Base-by-base conservation (phyloP, 1,284 basidiomycete species). In the Pholiota adiposa region DNA sequence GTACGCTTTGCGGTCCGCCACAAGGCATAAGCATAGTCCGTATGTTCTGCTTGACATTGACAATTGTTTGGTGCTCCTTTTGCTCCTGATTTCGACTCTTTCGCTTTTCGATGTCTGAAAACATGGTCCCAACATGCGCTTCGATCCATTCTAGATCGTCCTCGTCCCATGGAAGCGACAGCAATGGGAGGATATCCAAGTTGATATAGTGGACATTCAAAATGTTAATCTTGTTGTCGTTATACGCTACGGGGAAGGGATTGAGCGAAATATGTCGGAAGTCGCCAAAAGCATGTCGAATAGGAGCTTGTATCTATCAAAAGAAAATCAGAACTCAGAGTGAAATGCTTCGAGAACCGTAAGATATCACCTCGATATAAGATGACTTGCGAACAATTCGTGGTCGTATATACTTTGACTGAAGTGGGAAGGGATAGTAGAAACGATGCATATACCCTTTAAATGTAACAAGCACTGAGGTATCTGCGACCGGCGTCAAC, bases 331-430 rank as follows among this genome's bases (percentile, higher is more conserved):
- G 40, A 4, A 38, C 14, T 16, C 14, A 5, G 4, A n/a, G n/a
- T 31, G 11, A 31, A 31, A 31, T 5, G 29, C 4, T 4, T 5
- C 29, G 29, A 11, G 29, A 31, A 4, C 4, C 4, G 4, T 51
- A 25, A n/a, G n/a, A n/a, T 33, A 18, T 14, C 38, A 84, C 84
- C 73, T 87, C 83, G 8, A 85, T 73, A 61, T 81, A 86, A 19
- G 67, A 73, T 3, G 83, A 86, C 62, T 79, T 81, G 29, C 85
- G 76, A 6, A 83, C 84, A 31, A 86, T 67, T 6, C 80, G 75
- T 2, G 80, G 57, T 63, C 73, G 83, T 1, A 68, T 52, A 18
- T 68, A 69, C n/a, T 56, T 55, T 8, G 67, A 67, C 36, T 74
- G 67, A 14, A 83, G 67, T 2, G 79, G 77, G 48, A 76, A 73